A percentile compares a stretch with the other conserved stretches of the same genome.
Conservation (phyloP, 352 stramenopile species). For the Pythium pyrilobum region DNA sequence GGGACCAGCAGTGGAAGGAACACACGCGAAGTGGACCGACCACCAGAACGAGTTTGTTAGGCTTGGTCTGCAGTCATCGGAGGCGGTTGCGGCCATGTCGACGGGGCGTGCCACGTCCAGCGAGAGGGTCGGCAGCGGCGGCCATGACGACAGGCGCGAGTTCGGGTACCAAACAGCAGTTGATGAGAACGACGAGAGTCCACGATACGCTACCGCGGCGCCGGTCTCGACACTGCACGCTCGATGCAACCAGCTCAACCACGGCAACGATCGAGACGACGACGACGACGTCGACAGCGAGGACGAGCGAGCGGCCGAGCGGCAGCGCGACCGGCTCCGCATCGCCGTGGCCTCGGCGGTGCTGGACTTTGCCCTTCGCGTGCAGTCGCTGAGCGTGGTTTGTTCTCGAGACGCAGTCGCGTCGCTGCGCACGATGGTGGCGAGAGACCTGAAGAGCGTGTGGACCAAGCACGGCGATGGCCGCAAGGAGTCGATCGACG, state of each 20-base stretch:
- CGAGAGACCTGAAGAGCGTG: slow-evolving; percentile 7
- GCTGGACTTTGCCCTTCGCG: slow-evolving; percentile 2
- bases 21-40: too few species aligned
- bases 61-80: too few species aligned
- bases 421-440: not conserved
- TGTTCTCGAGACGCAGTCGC: not conserved
- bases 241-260: not conserved
- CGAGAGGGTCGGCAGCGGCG: too few species aligned
- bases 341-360: not conserved
- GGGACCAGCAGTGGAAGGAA: too few species aligned
- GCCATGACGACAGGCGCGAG: too few species aligned
- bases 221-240: not conserved
- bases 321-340: not conserved
- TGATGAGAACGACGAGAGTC: too few species aligned
- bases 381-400: not conserved
- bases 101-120: too few species aligned
- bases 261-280: not conserved
- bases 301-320: slow-evolving; percentile 12
- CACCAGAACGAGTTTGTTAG: too few species aligned
- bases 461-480: slow-evolving; percentile 9
- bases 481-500: slow-evolving; percentile 2
- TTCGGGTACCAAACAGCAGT: too few species aligned
- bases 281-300: slow-evolving; percentile 8
- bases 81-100: too few species aligned
- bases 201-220: too few species aligned